These are phyloP conservation scores for Aspergillus asperescens DNA, from an alignment of 495 filamentous ascomycete genomes.

Conservation along the genomic window DNA sequence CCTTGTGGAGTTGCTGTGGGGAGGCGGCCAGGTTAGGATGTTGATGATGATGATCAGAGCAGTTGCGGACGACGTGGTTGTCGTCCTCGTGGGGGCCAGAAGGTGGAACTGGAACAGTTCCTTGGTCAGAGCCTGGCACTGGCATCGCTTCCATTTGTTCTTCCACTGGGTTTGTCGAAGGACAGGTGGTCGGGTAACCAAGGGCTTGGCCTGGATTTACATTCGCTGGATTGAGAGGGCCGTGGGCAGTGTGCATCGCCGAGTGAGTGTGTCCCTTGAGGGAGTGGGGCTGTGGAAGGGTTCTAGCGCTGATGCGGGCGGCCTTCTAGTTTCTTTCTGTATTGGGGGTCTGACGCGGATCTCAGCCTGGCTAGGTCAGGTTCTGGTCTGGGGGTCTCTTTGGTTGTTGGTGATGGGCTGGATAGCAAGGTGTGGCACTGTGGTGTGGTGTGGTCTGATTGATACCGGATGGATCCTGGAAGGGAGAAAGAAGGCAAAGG, in stretches of 20 bases:
- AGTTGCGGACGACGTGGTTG: neutral
- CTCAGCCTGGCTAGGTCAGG: no score
- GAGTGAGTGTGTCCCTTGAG: no score
- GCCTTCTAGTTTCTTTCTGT: conserved; percentile 2
- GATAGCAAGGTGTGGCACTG: neutral
- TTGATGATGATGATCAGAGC: neutral
- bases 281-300: neutral
- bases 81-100: conserved; percentile 3
- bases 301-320: neutral
- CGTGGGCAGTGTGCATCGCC: neutral
- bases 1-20: neutral
- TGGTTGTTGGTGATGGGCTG: no score
- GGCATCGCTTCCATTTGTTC: neutral
- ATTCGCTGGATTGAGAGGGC: no score
- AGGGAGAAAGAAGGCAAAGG: neutral
- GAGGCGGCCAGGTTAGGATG: neutral
- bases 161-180: neutral
- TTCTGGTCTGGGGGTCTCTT: no score
- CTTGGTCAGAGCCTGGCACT: neutral
- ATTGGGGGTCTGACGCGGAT: neutral
- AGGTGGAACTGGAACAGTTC: conserved; percentile 1
- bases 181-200: no score
- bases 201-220: no score
- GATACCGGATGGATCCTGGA: neutral
- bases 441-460: neutral